Conservation (phyloP, 2,329 filamentous ascomycete species). For the Claviceps citrina region DNA sequence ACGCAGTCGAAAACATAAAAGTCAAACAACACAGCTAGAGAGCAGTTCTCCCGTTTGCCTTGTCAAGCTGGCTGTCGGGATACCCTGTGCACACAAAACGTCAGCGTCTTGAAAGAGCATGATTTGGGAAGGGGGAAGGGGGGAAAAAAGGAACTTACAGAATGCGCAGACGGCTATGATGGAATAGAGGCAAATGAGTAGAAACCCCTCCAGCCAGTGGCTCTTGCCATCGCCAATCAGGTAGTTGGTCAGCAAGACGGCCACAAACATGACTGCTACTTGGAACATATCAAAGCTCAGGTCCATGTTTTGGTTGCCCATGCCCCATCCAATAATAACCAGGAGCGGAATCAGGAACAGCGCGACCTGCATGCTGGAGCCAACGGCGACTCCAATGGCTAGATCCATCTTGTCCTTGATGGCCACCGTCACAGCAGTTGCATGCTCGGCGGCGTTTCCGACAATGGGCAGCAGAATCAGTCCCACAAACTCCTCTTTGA, state of each 20-base stretch:
- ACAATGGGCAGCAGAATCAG: constrained; percentile 69
- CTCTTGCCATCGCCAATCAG: constrained; percentile 69
- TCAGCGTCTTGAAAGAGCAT: constrained; percentile 2
- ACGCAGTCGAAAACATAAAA: too few species aligned
- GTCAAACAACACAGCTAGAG: neutral
- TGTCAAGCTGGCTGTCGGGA: constrained; percentile 5
- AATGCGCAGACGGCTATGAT: constrained; percentile 60
- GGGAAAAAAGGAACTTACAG: constrained; percentile 29
- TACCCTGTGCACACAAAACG: constrained; percentile 3
- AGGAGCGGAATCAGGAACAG: constrained; percentile 65
- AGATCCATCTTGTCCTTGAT: constrained; percentile 78
- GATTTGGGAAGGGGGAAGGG: too few species aligned
- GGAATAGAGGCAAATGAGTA: constrained; percentile 62
- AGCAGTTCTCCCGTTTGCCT: constrained; percentile 2
- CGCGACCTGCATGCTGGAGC: constrained; percentile 67
- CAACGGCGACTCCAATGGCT: constrained; percentile 65
- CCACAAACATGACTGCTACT: constrained; percentile 69
- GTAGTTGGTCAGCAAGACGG: constrained; percentile 74
- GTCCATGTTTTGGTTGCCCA: constrained; percentile 60
- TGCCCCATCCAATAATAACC: constrained; percentile 64
- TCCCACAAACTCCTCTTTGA: constrained; percentile 63
- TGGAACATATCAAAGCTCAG: constrained; percentile 82
- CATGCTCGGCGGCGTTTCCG: constrained; percentile 71
- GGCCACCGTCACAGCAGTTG: constrained; percentile 64
- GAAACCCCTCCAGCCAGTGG: constrained; percentile 65